phyloP scores from a whole-genome alignment of 1,284 basidiomycete genomes.

The Agroathelia rolfsii region DNA sequence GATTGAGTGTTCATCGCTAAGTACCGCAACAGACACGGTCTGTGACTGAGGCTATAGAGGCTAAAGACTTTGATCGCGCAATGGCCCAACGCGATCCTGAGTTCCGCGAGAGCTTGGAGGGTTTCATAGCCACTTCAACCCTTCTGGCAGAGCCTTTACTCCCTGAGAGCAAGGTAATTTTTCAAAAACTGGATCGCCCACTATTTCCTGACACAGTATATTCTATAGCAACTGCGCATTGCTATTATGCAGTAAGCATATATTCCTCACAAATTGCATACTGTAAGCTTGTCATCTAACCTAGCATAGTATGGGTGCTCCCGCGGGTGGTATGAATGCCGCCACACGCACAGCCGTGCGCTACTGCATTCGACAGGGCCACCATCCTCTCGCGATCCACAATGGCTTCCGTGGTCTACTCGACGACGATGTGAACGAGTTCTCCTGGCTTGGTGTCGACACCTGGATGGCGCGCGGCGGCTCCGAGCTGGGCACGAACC shows the following conservation, averaged over 20 bases:
- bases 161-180: slow-evolving; percentile 43
- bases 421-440: slow-evolving; percentile 77
- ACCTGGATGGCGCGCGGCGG: slow-evolving; percentile 94
- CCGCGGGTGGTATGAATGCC: slow-evolving; percentile 98
- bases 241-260: slow-evolving; percentile 84
- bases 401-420: slow-evolving; percentile 94
- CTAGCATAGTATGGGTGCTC: slow-evolving; percentile 75
- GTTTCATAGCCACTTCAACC: slow-evolving; percentile 69
- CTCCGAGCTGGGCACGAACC: slow-evolving; percentile 97
- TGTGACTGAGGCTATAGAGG: slow-evolving; percentile 76
- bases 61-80: slow-evolving; percentile 81
- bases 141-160: slow-evolving; percentile 52
- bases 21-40: slow-evolving; percentile 58
- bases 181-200: slow-evolving; percentile 3
- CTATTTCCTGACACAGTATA: slow-evolving; percentile 7
- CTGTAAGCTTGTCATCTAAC: slow-evolving; percentile 6
- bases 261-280: neutral
- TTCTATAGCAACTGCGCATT: slow-evolving; percentile 66
- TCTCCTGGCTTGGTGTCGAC: slow-evolving; percentile 97
- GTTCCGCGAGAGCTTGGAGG: slow-evolving; percentile 80
- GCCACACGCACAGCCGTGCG: slow-evolving; percentile 91
- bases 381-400: slow-evolving; percentile 84
- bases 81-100: slow-evolving; percentile 88
- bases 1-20: slow-evolving; percentile 6
- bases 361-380: slow-evolving; percentile 88